A percentile compares a stretch with the other conserved stretches of the same genome.
phyloP scores from a whole-genome alignment of 78 protist species.

The Protostelium mycophagum region DNA sequence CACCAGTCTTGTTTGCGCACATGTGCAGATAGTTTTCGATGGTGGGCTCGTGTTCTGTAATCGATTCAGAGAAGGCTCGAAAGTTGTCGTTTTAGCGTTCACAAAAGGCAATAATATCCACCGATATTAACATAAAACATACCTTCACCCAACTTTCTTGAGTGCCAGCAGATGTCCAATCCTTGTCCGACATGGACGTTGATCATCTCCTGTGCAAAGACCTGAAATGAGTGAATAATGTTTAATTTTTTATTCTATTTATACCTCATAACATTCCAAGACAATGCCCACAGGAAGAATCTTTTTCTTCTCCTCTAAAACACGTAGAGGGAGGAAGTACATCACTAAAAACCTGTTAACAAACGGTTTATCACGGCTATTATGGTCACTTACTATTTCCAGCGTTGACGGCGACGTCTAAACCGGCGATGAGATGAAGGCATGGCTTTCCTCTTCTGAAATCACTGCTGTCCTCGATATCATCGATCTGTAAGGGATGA shows the following conservation, averaged over 20 bases:
- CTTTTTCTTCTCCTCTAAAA: constrained; percentile 4
- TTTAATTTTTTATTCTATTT: neutral
- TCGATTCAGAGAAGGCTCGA: neutral
- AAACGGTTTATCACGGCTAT: too few relatives aligned
- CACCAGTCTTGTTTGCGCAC: constrained; percentile 5
- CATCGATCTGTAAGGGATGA: neutral
- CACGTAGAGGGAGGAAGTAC: neutral
- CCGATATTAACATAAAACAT: too few relatives aligned
- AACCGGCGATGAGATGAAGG: neutral
- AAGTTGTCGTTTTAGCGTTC: too few relatives aligned
- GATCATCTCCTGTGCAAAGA: constrained; percentile 2
- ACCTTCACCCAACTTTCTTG: neutral
- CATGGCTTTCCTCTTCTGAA: constrained; percentile 5
- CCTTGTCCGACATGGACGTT: constrained; percentile 14
- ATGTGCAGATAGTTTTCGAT: constrained; percentile 4
- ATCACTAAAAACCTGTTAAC: neutral
- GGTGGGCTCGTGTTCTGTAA: neutral
- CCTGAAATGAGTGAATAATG: neutral
- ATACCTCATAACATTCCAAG: neutral
- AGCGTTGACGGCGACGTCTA: constrained; percentile 4
- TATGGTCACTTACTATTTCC: neutral
- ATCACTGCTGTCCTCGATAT: constrained; percentile 3
- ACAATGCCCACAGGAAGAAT: neutral
- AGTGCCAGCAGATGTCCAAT: constrained; percentile 6
- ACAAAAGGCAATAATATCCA: too few relatives aligned